phyloP scores from a whole-genome alignment of 2,329 filamentous ascomycete species.

The Botrytis galanthina region DNA sequence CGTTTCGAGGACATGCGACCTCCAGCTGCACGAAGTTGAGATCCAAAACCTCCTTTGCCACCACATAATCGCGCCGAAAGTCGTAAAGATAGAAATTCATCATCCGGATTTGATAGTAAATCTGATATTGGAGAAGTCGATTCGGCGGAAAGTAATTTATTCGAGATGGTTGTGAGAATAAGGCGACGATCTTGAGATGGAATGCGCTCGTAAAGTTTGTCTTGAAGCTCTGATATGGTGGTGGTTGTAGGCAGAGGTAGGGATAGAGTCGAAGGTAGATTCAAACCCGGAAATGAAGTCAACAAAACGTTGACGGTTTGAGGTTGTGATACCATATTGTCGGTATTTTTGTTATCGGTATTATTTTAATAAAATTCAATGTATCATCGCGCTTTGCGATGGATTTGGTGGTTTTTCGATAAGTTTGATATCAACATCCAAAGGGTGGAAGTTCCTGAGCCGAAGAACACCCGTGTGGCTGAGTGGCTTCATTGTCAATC shows the following conservation, averaged over 20 bases:
- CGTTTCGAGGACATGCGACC: slow-evolving; percentile 94
- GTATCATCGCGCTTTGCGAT: neutral
- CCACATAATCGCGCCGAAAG: slow-evolving; percentile 77
- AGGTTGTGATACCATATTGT: slow-evolving; percentile 51
- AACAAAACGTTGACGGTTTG: slow-evolving; percentile 75
- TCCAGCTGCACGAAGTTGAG: slow-evolving; percentile 91
- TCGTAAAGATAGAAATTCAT: slow-evolving; percentile 78
- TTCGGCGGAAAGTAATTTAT: slow-evolving; percentile 61
- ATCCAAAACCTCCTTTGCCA: slow-evolving; percentile 97
- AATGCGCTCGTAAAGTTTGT: slow-evolving; percentile 59
- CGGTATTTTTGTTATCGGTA: neutral
- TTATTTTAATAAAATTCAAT: neutral
- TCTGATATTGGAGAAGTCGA: slow-evolving; percentile 57
- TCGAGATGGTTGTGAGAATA: slow-evolving; percentile 78
- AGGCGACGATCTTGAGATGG: slow-evolving; percentile 59
- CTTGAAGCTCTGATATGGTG: slow-evolving; percentile 65
- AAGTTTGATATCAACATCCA: neutral
- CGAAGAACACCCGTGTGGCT: neutral
- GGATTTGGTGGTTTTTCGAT: neutral
- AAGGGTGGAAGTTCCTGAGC: neutral
- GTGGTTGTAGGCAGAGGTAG: slow-evolving; percentile 68
- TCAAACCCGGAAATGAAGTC: slow-evolving; percentile 78
- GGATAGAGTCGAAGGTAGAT: slow-evolving; percentile 76
- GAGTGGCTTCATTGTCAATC: neutral
- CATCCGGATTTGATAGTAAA: slow-evolving; percentile 55